Conservation (phyloP, 1,139 yeast species). For the Nakaseomyces sp. region DNA sequence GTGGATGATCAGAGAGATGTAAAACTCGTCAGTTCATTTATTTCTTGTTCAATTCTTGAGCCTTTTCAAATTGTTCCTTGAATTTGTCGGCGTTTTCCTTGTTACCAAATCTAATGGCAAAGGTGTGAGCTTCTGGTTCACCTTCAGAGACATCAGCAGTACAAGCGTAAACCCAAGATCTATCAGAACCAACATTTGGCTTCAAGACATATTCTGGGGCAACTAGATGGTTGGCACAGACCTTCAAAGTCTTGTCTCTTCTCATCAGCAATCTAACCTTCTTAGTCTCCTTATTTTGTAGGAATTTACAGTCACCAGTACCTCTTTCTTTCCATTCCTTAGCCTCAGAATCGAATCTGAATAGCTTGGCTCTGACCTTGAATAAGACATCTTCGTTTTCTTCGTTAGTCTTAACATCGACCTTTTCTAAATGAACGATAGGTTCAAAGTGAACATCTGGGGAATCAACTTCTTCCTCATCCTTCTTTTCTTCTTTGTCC, state of each 20-base stretch:
- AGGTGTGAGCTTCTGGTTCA: conserved; percentile 89
- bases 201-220: conserved; percentile 76
- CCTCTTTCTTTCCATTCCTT: conserved; percentile 99
- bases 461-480: conserved; percentile 73
- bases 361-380: conserved; percentile 90
- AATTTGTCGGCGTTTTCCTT: conserved; percentile 95
- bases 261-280: conserved; percentile 93
- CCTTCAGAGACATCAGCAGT: conserved; percentile 95
- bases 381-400: conserved; percentile 85
- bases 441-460: conserved; percentile 97
- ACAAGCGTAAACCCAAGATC: conserved; percentile 96
- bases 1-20: neutral
- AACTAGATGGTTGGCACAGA: conserved; percentile 94
- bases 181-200: conserved; percentile 93
- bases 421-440: conserved; percentile 86
- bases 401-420: conserved; percentile 94
- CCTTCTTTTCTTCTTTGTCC: conserved; percentile 38
- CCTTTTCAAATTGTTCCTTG: conserved; percentile 83
- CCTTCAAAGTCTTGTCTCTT: conserved; percentile 95
- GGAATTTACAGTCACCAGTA: conserved; percentile 94
- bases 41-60: conserved; percentile 55
- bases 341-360: conserved; percentile 72
- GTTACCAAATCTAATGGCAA: conserved; percentile 95
- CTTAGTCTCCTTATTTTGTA: conserved; percentile 72
- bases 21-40: neutral